Percentiles rank a stretch among this genome's conserved stretches.
phyloP scores from a whole-genome alignment of 2,329 filamentous ascomycete species.

The Meredithiella fracta region DNA sequence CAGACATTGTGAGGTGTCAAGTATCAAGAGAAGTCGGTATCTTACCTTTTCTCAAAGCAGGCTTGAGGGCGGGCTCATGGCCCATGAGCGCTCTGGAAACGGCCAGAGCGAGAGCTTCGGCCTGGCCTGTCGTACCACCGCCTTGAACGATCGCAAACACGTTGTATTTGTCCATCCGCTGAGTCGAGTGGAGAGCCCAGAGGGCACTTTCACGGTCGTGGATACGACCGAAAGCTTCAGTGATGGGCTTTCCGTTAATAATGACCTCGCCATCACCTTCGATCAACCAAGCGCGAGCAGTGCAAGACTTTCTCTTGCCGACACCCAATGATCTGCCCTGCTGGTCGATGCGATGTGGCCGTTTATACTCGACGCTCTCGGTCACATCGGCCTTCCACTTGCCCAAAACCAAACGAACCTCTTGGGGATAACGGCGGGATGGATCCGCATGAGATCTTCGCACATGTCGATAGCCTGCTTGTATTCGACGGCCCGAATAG shows the following conservation, averaged over 20 bases:
- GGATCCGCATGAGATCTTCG: conserved; percentile 69
- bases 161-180: conserved; percentile 89
- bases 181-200: conserved; percentile 73
- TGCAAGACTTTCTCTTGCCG: conserved; percentile 75
- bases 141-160: conserved; percentile 74
- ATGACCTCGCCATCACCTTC: conserved; percentile 83
- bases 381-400: conserved; percentile 15
- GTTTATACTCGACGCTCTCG: conserved; percentile 9
- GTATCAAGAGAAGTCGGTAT: conserved; percentile 10
- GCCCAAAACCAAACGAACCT: conserved; percentile 12
- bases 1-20: conserved; percentile 10
- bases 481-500: conserved; percentile 62
- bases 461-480: conserved; percentile 58
- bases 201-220: conserved; percentile 90
- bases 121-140: conserved; percentile 86
- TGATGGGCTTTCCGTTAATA: conserved; percentile 77
- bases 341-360: conserved; percentile 42
- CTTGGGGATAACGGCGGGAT: conserved; percentile 31
- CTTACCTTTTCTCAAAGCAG: conserved; percentile 75
- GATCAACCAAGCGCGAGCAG: conserved; percentile 71
- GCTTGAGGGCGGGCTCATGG: conserved; percentile 86
- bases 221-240: conserved; percentile 65
- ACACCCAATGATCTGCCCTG: conserved; percentile 65
- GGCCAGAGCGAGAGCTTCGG: conserved; percentile 82
- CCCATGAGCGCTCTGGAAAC: conserved; percentile 74